Evolutionary conservation across 495 filamentous ascomycete species (phyloP), one percentile per base, ranked within the genome.

Genomic region (Xanthoparmelia taractica): DNA sequence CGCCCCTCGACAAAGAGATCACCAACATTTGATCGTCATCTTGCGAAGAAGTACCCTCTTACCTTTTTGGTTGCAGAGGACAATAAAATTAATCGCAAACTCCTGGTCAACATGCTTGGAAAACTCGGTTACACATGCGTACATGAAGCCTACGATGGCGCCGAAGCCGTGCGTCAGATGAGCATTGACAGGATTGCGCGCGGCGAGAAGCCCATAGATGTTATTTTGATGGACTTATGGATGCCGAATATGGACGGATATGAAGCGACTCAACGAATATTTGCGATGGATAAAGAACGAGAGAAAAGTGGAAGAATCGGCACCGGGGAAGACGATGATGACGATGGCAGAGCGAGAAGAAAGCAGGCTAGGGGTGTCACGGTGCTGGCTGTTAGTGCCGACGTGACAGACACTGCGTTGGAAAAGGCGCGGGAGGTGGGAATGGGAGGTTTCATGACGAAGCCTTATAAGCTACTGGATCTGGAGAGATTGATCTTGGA

Each of bases 191-290:
- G 73, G 25, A n/a, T 12, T 18, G 38, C 60, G 31, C 47, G 71
- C 37, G 29, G 63, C 36, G 61, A 71, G 47, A 59, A 68, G 60
- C 67, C 75, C 8, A 83, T 91, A 63, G 83, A 91, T 69, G 78
- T 88, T 1, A 78, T 92, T 27, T 72, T 91, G 34, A 92, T 92
- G 89, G 89, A 92, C 72, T 79, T 92, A 8, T 92, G 89, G 89
- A 92, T 92, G 89, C 89, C 89, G 3, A 78, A 84, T 62, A 88
- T 91, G 84, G 89, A 92, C 68, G 89, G 89, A 4, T 91, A 89
- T 61, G 84, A 91, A 70, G 89, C 89, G 8, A 84, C 88, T 1
- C 77, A 81, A 57, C 73, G 73, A 33, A 92, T 92, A 62, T 72
- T 87, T n/a, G 73, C 78, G 59, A 77, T 86, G 71, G 73, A 78